Evolutionary conservation across 2,329 filamentous ascomycete genomes (phyloP).

Genomic region (Cladosporium cucumerinum): DNA sequence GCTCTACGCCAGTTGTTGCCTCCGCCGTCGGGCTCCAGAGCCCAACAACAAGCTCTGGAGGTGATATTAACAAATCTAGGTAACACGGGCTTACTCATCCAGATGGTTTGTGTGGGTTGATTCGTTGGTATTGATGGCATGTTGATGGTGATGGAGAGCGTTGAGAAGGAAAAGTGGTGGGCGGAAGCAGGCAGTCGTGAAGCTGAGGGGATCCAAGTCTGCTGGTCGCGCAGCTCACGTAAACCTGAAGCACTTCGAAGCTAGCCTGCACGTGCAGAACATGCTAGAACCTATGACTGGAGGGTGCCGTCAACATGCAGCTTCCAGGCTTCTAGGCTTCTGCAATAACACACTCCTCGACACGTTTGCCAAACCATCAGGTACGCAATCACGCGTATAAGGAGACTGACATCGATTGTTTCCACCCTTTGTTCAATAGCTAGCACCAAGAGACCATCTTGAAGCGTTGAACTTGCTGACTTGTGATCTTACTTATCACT

Average conservation of each 20-base stretch:
- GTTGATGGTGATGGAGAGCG: background rate
- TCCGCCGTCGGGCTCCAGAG: background rate
- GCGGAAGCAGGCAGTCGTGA: background rate
- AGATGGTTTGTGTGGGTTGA: background rate
- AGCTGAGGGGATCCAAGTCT: background rate
- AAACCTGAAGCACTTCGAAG: background rate
- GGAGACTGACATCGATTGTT: background rate
- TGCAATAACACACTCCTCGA: background rate
- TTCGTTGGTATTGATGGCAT: background rate
- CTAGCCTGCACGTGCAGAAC: background rate
- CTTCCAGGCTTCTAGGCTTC: background rate
- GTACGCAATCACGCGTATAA: background rate
- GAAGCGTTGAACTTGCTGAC: background rate
- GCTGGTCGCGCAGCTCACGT: background rate
- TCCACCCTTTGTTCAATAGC: background rate
- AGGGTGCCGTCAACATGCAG: background rate
- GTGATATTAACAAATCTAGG: constrained; percentile 15
- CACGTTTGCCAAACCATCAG: background rate
- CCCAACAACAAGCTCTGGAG: background rate
- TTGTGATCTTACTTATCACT: background rate
- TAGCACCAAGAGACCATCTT: background rate
- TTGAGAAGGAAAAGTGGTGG: background rate
- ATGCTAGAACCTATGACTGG: background rate
- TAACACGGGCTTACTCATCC: constrained; percentile 56
- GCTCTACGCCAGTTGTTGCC: constrained; percentile 27